Conservation (phyloP, 331 rosid species). For the Stylosanthes scabra region DNA sequence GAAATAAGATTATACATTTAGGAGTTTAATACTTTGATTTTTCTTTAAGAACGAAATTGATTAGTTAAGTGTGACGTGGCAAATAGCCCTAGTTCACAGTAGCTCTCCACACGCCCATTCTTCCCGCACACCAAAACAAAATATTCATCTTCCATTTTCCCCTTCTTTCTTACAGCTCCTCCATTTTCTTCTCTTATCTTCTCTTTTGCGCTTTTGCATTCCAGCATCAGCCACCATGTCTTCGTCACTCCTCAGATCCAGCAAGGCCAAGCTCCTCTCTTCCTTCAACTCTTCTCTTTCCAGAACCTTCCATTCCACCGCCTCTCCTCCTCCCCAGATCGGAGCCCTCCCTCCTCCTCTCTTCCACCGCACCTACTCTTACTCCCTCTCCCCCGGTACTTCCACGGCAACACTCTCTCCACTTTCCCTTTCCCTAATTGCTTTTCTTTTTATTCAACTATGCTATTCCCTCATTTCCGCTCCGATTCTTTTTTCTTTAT, state of each 20-base stretch:
- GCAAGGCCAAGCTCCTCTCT: conserved; percentile 51
- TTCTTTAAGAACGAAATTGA: no score
- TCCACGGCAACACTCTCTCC: conserved; percentile 8
- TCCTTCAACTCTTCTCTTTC: conserved; percentile 34
- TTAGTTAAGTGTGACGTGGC: conserved; percentile 27
- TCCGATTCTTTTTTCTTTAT: neutral
- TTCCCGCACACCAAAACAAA: neutral
- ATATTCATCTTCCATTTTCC: neutral
- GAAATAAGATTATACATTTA: no score
- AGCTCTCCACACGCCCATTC: conserved; percentile 16
- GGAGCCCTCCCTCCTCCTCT: conserved; percentile 72
- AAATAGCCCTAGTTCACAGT: conserved; percentile 54
- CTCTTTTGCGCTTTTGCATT: neutral
- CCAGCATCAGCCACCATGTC: conserved; percentile 52
- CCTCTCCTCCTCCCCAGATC: conserved; percentile 63
- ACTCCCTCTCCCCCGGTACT: conserved; percentile 54
- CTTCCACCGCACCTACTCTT: conserved; percentile 63
- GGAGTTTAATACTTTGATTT: no score
- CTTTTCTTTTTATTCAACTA: neutral
- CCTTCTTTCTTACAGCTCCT: neutral
- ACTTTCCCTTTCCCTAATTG: neutral
- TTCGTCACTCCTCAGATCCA: conserved; percentile 72
- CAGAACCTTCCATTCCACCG: conserved; percentile 27
- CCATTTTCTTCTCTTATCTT: neutral
- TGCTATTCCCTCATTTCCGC: neutral